Percentiles rank a stretch among this genome's conserved stretches.
These are phyloP conservation scores for Lathyrus oleraceus DNA, from an alignment of 306 rosid genomes.

Conservation along the genomic window DNA sequence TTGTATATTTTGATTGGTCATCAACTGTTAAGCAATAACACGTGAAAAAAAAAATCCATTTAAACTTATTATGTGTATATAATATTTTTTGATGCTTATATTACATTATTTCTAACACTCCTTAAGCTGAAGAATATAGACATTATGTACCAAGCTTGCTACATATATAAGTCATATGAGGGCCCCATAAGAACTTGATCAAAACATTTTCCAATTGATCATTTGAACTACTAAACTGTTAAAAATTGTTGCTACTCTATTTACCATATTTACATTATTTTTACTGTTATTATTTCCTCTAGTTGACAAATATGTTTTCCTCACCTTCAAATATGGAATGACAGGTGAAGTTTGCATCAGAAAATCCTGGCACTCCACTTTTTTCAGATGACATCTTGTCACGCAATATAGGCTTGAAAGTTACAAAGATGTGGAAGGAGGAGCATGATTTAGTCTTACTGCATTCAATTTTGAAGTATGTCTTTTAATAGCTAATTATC, in stretches of 20 bases:
- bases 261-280: background rate
- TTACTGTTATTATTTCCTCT: background rate
- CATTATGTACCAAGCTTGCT: too few species aligned
- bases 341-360: slow-evolving; percentile 65
- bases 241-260: background rate
- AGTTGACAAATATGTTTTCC: slow-evolving; percentile 18
- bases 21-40: too few species aligned
- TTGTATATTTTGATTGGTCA: too few species aligned
- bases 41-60: too few species aligned
- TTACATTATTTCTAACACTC: too few species aligned
- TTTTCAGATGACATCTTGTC: slow-evolving; percentile 63
- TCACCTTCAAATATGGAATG: slow-evolving; percentile 38
- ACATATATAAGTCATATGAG: too few species aligned
- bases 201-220: background rate
- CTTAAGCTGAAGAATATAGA: too few species aligned
- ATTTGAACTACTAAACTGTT: background rate
- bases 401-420: slow-evolving; percentile 69
- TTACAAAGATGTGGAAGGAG: slow-evolving; percentile 87
- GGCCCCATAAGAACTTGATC: background rate
- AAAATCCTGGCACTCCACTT: slow-evolving; percentile 60
- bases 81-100: too few species aligned
- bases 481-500: background rate
- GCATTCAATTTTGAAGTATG: slow-evolving; percentile 80
- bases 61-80: too few species aligned
- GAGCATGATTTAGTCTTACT: slow-evolving; percentile 72